Evolutionary conservation across 2,329 filamentous ascomycete genomes (phyloP), one percentile per base, ranked within the genome.

Genomic region (Onygenales sp.): DNA sequence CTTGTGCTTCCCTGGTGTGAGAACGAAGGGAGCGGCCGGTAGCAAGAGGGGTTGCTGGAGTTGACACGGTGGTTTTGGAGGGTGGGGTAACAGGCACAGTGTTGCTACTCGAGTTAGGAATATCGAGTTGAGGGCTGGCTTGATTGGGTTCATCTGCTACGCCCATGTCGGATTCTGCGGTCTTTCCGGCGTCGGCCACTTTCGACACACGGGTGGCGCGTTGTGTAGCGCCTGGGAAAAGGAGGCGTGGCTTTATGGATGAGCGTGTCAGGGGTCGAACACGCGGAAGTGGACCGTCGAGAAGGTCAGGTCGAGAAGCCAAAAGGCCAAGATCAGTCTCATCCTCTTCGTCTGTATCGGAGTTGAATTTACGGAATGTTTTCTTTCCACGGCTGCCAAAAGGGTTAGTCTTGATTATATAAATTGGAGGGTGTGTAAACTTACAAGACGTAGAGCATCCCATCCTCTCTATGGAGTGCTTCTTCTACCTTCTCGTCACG

Each of bases 391-490:
- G 82, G 66, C 80, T 83, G 58, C 51, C 34, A 48, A 51, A 47
- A 40, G 13, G 43, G 58, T 70, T 63, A 73, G 66, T n/a, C 33
- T 33, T 43, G 42, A 27, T 45, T 45, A 51, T 54, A 37, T 32
- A 49, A 21, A 42, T 27, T 58, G 53, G 53, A 55, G 39, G 31
- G 27, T 31, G 8, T 40, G 34, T 43, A 27, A 40, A 78, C 80
- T 77, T 72, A 83, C 80, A 84, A 84, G 6, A 78, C 73, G 61
- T 79, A 83, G 49, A 82, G 70, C 65, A 84, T 76, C 49, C 81
- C 80, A 62, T 83, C 77, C 14, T 79, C 75, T 44, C 76, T 74
- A 13, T 73, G 63, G 13, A 74, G 72, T 9, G 75, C 74, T 49
- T 79, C 72, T 32, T 79, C 69, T 60, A 82, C 76, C 54, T 71